Conservation (phyloP, 139 green algal species). For the Chlamydomonas urium region DNA sequence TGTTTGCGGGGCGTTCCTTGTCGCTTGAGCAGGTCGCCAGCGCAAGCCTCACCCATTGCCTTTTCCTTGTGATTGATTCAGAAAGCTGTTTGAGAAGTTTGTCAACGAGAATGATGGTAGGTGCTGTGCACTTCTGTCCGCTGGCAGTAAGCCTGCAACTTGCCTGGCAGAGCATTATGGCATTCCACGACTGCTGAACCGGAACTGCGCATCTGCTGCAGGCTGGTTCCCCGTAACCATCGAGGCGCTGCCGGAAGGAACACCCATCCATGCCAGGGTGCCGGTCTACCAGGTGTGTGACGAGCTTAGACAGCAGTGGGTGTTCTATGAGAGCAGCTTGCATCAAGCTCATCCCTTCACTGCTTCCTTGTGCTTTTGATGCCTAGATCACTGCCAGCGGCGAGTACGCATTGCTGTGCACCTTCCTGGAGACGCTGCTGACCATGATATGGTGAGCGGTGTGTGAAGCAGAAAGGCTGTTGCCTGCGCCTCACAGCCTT, state of each 20-base stretch:
- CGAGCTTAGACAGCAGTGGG: too few species aligned
- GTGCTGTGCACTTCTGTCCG: not conserved
- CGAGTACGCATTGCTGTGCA: slow-evolving; percentile 75
- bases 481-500: not conserved
- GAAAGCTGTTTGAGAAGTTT: slow-evolving; percentile 76
- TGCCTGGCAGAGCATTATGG: not conserved
- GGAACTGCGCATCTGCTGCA: slow-evolving; percentile 17
- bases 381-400: slow-evolving; percentile 73
- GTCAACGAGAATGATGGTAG: slow-evolving; percentile 76
- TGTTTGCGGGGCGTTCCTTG: too few species aligned
- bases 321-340: too few species aligned
- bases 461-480: too few species aligned
- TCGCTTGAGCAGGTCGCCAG: too few species aligned
- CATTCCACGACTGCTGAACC: not conserved
- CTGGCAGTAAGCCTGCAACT: not conserved
- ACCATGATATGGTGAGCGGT: slow-evolving; percentile 68
- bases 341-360: too few species aligned
- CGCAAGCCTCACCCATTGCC: too few species aligned
- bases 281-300: slow-evolving; percentile 85
- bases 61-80: too few species aligned
- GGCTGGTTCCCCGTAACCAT: slow-evolving; percentile 85
- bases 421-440: slow-evolving; percentile 85
- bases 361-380: too few species aligned
- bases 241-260: slow-evolving; percentile 82
- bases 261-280: slow-evolving; percentile 61